phyloP scores from a whole-genome alignment of 768 basidiomycete genomes.

The Macrocybe gigantea region DNA sequence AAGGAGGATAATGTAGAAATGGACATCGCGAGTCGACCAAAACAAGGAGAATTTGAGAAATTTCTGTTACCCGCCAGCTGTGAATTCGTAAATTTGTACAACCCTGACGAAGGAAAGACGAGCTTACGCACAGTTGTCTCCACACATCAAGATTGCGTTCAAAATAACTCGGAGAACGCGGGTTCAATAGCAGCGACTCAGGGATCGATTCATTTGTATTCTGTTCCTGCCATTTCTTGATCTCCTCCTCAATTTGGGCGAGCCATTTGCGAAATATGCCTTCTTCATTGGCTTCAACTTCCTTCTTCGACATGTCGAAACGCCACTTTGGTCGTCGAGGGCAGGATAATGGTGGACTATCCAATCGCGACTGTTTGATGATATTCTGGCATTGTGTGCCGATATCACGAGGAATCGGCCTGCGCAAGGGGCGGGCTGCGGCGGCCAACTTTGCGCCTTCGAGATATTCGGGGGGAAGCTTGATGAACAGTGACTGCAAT shows the following conservation, averaged over 20 bases:
- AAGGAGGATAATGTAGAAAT: slow-evolving; percentile 77
- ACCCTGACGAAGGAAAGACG: slow-evolving; percentile 1
- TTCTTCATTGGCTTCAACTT: slow-evolving; percentile 89
- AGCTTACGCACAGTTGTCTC: slow-evolving; percentile 72
- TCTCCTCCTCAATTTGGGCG: slow-evolving; percentile 48
- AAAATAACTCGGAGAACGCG: slow-evolving; percentile 69
- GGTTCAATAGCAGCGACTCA: slow-evolving; percentile 4
- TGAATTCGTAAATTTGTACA: slow-evolving; percentile 4
- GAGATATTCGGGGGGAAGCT: slow-evolving; percentile 52
- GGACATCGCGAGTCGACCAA: slow-evolving; percentile 90
- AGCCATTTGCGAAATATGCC: slow-evolving; percentile 80
- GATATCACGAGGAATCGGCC: slow-evolving; percentile 46
- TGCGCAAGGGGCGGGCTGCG: slow-evolving; percentile 39
- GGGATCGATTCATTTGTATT: slow-evolving; percentile 5
- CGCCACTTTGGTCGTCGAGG: slow-evolving; percentile 84
- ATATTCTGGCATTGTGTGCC: slow-evolving; percentile 21
- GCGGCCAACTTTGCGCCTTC: slow-evolving; percentile 55
- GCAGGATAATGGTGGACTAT: slow-evolving; percentile 29
- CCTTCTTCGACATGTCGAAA: slow-evolving; percentile 80
- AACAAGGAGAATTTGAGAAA: slow-evolving; percentile 82
- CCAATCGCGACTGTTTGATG: slow-evolving; percentile 8
- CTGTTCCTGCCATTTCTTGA: slow-evolving; percentile 44
- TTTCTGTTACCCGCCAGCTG: slow-evolving; percentile 93
- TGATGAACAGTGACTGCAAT: slow-evolving; percentile 69
- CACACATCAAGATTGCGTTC: slow-evolving; percentile 93